Base-by-base conservation (phyloP, 768 basidiomycete species). In the Trametes villosa region DNA sequence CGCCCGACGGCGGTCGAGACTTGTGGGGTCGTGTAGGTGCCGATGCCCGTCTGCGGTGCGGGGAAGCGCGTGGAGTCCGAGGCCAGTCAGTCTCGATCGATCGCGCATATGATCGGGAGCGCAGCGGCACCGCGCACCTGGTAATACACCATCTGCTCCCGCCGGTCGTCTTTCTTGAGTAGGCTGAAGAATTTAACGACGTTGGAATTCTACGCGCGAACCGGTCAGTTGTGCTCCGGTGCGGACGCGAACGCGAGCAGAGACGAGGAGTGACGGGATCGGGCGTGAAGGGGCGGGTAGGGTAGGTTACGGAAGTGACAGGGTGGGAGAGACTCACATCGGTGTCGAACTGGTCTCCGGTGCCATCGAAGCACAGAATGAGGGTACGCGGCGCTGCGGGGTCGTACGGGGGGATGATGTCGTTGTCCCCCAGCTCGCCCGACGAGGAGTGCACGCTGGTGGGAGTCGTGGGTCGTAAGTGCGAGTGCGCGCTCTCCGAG, bases 121-220 rank as follows among this genome's bases (percentile, higher is more conserved):
- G 61, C 36, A 30, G 30, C 18, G n/a, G 36, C 29, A 52, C 42
- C 49, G 50, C 63, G 8, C 57, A 84, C 89, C 77, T 91, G 89
- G 70, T 91, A 91, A 65, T 91, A 91, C 0, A 89, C 87, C 69
- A 89, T 77, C 67, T 91, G 89, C 59, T 85, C 74, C 18, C 68
- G 62, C 26, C 77, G 76, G 61, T 86, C 81, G 50, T 87, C 86
- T 70, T 89, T 90, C 75, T 84, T 86, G 61, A 91, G 71, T 82
- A 87, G 80, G 9, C 86, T 82, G 67, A 89, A 86, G 52, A 91
- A 77, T 60, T 87, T 82, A 40, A 91, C 78, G 49, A 91, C 80
- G 63, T 90, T 91, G 12, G 89, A 89, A 67, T 90, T 91, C 86
- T 89, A 62, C 12, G 18, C 20, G 31, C 29, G n/a, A 13, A 26